These are phyloP conservation scores for Ramularia collo-cygni DNA, from an alignment of 2,329 filamentous ascomycete genomes.

Conservation along the genomic window DNA sequence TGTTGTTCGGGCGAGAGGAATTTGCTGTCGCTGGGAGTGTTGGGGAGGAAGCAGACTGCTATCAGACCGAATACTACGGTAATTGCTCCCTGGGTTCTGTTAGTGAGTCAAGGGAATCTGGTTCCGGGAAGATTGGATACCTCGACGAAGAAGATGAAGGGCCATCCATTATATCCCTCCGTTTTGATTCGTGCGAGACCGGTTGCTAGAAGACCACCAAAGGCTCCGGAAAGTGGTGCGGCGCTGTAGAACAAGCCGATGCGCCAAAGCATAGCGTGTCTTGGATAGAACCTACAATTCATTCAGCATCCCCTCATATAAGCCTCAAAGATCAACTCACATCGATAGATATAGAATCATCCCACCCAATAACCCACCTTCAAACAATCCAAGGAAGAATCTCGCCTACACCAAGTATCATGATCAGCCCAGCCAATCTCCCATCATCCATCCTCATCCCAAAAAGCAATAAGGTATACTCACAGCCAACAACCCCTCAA, in stretches of 20 bases:
- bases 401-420: slow-evolving; percentile 2
- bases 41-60: slow-evolving; percentile 49
- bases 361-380: slow-evolving; percentile 35
- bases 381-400: slow-evolving; percentile 33
- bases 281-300: slow-evolving; percentile 29
- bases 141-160: slow-evolving; percentile 27
- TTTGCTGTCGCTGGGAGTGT: slow-evolving; percentile 43
- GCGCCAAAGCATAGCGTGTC: slow-evolving; percentile 35
- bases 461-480: slow-evolving; percentile 19
- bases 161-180: slow-evolving; percentile 34
- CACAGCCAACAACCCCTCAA: slow-evolving; percentile 33
- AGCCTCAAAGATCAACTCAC: slow-evolving; percentile 2
- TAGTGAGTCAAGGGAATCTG: neutral
- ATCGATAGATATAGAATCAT: slow-evolving; percentile 37
- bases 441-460: neutral
- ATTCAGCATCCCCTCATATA: too few relatives aligned
- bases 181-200: slow-evolving; percentile 35
- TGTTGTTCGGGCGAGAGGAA: slow-evolving; percentile 28
- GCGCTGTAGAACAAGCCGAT: slow-evolving; percentile 31
- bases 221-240: slow-evolving; percentile 33
- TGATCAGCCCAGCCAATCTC: neutral
- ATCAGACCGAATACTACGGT: slow-evolving; percentile 48
- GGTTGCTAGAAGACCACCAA: slow-evolving; percentile 37
- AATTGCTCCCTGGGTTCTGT: slow-evolving; percentile 47
- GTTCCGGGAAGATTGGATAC: neutral